Evolutionary conservation across 352 stramenopile genomes (phyloP).

Genomic region (Plasmopara muralis): DNA sequence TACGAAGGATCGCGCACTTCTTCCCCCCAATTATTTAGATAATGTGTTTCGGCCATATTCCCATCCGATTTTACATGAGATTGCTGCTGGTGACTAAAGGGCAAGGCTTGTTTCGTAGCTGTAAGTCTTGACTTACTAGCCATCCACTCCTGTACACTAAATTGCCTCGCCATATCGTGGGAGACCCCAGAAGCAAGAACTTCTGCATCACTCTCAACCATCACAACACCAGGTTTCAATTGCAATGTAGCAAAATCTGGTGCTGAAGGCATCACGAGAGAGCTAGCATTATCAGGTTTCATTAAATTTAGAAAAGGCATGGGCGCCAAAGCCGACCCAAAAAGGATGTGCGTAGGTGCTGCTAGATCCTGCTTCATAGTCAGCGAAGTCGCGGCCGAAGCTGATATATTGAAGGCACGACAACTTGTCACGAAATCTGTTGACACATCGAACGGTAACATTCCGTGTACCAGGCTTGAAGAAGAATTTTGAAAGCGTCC

Average conservation of each 20-base stretch:
- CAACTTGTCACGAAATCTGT: conserved; percentile 11
- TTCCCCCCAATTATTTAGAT: conserved; percentile 5
- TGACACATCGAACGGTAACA: conserved; percentile 2
- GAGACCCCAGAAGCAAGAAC: conserved; percentile 52
- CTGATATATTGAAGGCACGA: not conserved
- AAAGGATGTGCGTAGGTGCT: conserved; percentile 15
- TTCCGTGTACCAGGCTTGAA: not conserved
- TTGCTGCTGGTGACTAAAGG: conserved; percentile 19
- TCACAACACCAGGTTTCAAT: conserved; percentile 14
- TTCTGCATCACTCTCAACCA: conserved; percentile 42
- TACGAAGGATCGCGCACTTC: not conserved
- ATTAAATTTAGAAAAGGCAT: conserved; percentile 4
- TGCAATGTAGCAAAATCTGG: conserved; percentile 5
- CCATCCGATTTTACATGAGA: conserved; percentile 7
- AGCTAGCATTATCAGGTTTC: conserved; percentile 1
- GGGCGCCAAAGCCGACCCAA: conserved; percentile 14
- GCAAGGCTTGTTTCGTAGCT: conserved; percentile 17
- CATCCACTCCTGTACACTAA: conserved; percentile 76
- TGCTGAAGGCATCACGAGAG: conserved; percentile 11
- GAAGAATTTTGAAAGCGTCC: conserved; percentile 5
- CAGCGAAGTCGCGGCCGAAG: not conserved
- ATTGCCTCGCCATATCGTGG: conserved; percentile 51
- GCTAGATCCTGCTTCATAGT: conserved; percentile 2
- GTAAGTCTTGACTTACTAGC: conserved; percentile 44
- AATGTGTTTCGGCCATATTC: not conserved